Evolutionary conservation across 768 basidiomycete genomes (phyloP).

Genomic region (Pilatotrama ljubarskyi): DNA sequence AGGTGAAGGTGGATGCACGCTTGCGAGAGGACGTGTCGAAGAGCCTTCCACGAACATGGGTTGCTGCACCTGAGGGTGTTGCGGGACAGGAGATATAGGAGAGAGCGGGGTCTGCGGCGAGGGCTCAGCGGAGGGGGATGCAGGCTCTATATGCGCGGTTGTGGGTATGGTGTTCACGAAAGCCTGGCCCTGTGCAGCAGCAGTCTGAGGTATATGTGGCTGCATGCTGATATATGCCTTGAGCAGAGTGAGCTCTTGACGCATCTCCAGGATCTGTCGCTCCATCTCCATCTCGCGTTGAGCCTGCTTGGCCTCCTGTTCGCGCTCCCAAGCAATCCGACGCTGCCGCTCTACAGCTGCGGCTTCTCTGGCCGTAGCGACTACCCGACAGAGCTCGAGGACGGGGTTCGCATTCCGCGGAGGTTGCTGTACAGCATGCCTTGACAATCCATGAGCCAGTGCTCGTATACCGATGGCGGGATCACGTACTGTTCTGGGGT

Average conservation of each 20-base stretch:
- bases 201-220: not conserved
- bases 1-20: not conserved
- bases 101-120: slow-evolving; percentile 1
- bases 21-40: slow-evolving; percentile 24
- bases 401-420: slow-evolving; percentile 42
- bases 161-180: slow-evolving; percentile 4
- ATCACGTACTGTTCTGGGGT: slow-evolving; percentile 7
- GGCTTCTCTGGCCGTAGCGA: slow-evolving; percentile 57
- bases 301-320: slow-evolving; percentile 60
- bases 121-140: not conserved
- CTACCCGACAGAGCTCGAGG: slow-evolving; percentile 54
- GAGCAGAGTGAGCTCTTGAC: slow-evolving; percentile 50
- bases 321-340: slow-evolving; percentile 65
- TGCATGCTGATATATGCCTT: slow-evolving; percentile 39
- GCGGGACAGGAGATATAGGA: slow-evolving; percentile 3
- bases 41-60: slow-evolving; percentile 38
- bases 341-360: slow-evolving; percentile 62
- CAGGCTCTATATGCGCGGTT: slow-evolving; percentile 15
- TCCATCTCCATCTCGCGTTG: slow-evolving; percentile 63
- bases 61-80: slow-evolving; percentile 26
- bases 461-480: not conserved
- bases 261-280: slow-evolving; percentile 53
- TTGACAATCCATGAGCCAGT: not conserved
- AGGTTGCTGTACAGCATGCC: slow-evolving; percentile 13
- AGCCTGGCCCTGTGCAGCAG: not conserved